Evolutionary conservation across 306 rosid genomes (phyloP).

Genomic region (Rosa multiflora): DNA sequence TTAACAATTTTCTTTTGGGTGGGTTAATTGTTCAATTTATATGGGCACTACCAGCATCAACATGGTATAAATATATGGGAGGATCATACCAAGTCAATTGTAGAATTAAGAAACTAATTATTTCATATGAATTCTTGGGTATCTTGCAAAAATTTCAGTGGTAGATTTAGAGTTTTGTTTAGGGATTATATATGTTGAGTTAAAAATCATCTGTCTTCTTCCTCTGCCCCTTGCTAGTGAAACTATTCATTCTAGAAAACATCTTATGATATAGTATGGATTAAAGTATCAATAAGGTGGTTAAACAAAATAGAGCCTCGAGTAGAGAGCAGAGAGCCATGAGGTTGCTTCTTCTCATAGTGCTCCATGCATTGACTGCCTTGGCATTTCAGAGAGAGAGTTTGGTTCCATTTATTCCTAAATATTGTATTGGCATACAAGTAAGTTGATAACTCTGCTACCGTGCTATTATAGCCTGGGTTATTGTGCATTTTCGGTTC

Average conservation of each 20-base stretch:
- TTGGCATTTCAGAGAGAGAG: not conserved
- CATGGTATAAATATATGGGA: not conserved
- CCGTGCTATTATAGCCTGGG: no score
- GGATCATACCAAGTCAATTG: not conserved
- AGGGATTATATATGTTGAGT: not conserved
- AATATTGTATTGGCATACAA: no score
- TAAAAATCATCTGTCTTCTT: not conserved
- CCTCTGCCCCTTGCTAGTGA: not conserved
- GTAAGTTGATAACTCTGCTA: no score
- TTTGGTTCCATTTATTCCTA: no score
- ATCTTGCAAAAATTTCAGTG: not conserved
- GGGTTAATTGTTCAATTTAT: not conserved
- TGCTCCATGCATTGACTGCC: slow-evolving; percentile 51
- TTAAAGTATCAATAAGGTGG: not conserved
- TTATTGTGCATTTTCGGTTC: no score
- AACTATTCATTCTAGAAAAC: not conserved
- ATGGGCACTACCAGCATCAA: not conserved
- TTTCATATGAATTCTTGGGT: not conserved
- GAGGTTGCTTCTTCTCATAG: slow-evolving; percentile 53
- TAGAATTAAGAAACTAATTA: not conserved
- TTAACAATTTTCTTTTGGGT: not conserved
- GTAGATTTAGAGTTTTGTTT: not conserved
- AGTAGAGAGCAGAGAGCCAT: slow-evolving; percentile 51
- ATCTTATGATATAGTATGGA: not conserved
- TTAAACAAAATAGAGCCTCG: slow-evolving; percentile 40